Percentiles rank a stretch among this genome's conserved stretches.
Evolutionary conservation across 805 yeast genomes (phyloP).

Genomic region (Sugiyamaella smithiae): DNA sequence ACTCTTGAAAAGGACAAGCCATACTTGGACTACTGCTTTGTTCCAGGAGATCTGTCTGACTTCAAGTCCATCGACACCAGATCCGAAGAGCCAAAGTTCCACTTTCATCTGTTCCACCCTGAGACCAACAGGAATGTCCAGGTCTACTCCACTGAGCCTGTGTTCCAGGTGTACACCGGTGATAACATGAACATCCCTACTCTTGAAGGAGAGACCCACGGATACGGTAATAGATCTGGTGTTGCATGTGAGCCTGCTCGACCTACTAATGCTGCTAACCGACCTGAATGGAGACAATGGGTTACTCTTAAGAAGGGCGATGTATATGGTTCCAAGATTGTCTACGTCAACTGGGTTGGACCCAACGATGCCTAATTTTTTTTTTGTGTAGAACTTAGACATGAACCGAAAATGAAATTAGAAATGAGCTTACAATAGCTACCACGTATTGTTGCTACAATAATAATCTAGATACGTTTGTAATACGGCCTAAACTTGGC

Average conservation of each 20-base stretch:
- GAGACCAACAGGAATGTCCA: conserved; percentile 42
- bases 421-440: too few relatives aligned
- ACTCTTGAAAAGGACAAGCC: conserved; percentile 35
- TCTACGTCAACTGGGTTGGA: conserved; percentile 26
- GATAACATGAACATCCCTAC: conserved; percentile 44
- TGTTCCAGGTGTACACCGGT: conserved; percentile 65
- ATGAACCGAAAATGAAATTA: too few relatives aligned
- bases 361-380: neutral
- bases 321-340: conserved; percentile 49
- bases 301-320: conserved; percentile 51
- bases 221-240: conserved; percentile 42
- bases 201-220: conserved; percentile 28
- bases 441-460: too few relatives aligned
- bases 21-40: conserved; percentile 50
- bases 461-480: too few relatives aligned
- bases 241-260: conserved; percentile 64
- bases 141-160: conserved; percentile 59
- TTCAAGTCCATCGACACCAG: conserved; percentile 48
- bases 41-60: conserved; percentile 26
- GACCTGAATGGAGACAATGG: conserved; percentile 45
- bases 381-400: too few relatives aligned
- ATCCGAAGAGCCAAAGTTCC: conserved; percentile 32
- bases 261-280: conserved; percentile 53
- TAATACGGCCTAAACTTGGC: too few relatives aligned
- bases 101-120: conserved; percentile 47